These are phyloP conservation scores for Penicillium paxilli DNA, from an alignment of 495 filamentous ascomycete genomes.

Conservation along the genomic window DNA sequence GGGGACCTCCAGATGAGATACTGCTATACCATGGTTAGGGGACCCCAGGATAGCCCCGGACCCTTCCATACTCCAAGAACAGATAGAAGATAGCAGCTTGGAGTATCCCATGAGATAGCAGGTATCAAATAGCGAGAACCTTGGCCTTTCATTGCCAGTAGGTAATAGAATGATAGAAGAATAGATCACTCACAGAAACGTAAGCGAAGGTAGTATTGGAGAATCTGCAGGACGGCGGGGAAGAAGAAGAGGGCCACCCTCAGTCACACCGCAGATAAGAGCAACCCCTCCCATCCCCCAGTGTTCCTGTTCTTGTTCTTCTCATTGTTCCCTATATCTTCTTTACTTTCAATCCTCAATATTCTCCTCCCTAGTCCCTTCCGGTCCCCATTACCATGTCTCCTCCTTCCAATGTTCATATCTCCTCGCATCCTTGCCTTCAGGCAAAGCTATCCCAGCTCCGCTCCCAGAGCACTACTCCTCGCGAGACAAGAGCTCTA, in stretches of 20 bases:
- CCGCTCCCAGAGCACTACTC: conserved; percentile 65
- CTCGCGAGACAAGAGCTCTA: conserved; percentile 75
- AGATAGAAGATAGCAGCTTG: too few species aligned
- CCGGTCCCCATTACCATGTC: conserved; percentile 22
- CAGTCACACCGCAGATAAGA: conserved; percentile 15
- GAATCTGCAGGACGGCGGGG: neutral
- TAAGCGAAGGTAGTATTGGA: neutral
- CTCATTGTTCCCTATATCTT: conserved; percentile 6
- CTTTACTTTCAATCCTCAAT: conserved; percentile 2
- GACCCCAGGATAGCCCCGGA: too few species aligned
- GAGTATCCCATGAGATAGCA: too few species aligned
- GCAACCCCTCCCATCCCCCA: conserved; percentile 3
- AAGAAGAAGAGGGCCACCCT: neutral
- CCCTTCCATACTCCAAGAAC: too few species aligned
- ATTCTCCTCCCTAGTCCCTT: neutral
- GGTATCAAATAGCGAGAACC: too few species aligned
- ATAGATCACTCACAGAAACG: neutral
- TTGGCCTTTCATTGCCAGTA: too few species aligned
- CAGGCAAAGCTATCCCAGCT: conserved; percentile 87
- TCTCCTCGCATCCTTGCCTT: conserved; percentile 85
- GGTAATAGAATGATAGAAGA: neutral
- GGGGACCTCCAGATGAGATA: too few species aligned
- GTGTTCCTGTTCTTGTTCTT: conserved; percentile 7
- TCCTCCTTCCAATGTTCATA: conserved; percentile 56
- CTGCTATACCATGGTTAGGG: too few species aligned